phyloP scores from a whole-genome alignment of 805 yeast genomes.

The Myxozyma vanderwaltii region DNA sequence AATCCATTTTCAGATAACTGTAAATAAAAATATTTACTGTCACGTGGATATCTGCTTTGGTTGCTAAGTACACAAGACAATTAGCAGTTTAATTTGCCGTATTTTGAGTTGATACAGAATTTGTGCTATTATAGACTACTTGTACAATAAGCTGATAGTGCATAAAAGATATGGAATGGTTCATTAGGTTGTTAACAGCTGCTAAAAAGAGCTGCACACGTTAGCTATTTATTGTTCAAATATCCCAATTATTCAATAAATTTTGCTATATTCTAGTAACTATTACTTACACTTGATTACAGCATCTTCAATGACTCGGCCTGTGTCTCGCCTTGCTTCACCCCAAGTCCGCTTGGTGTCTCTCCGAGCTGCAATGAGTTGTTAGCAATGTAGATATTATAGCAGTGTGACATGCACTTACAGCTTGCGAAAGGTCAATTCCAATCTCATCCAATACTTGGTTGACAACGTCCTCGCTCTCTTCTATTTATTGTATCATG shows the following conservation, averaged over 20 bases:
- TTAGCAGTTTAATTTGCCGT: too few relatives aligned
- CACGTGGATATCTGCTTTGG: too few relatives aligned
- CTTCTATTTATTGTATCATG: too few relatives aligned
- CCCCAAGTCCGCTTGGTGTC: constrained; percentile 44
- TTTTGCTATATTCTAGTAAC: too few relatives aligned
- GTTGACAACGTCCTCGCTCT: constrained; percentile 52
- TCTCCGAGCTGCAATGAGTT: constrained; percentile 41
- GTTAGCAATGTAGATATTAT: neutral
- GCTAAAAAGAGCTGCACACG: too few relatives aligned
- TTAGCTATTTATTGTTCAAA: too few relatives aligned
- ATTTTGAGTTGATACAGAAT: neutral
- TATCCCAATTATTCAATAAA: too few relatives aligned
- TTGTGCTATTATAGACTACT: neutral
- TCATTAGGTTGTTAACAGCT: too few relatives aligned
- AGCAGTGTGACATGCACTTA: constrained; percentile 16
- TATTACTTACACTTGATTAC: neutral
- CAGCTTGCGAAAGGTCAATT: constrained; percentile 64
- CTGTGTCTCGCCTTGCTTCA: constrained; percentile 7
- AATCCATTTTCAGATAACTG: neutral
- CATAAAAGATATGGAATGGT: too few relatives aligned
- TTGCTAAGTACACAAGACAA: too few relatives aligned
- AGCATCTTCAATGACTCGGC: constrained; percentile 22
- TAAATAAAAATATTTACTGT: neutral
- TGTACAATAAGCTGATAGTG: too few relatives aligned
- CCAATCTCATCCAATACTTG: constrained; percentile 96